phyloP scores from a whole-genome alignment of 768 basidiomycete species.

The Suillus subalutaceus region DNA sequence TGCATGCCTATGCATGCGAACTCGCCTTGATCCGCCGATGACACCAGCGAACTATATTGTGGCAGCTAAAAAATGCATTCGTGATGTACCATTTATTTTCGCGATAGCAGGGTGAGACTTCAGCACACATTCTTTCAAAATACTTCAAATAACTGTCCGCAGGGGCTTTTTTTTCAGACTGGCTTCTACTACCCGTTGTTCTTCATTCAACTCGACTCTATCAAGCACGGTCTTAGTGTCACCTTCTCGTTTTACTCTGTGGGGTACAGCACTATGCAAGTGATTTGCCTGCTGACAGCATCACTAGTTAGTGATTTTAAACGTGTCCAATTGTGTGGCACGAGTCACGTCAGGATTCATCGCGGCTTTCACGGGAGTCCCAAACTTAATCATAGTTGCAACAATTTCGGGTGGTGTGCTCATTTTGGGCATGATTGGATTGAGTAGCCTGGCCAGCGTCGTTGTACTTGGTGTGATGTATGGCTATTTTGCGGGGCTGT shows the following conservation, averaged over 20 bases:
- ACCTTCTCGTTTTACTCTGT: conserved; percentile 54
- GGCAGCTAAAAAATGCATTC: conserved; percentile 4
- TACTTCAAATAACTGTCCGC: not conserved
- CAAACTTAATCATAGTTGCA: conserved; percentile 42
- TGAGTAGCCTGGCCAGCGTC: conserved; percentile 36
- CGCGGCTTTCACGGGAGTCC: conserved; percentile 40
- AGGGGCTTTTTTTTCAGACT: conserved; percentile 24
- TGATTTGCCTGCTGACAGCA: not conserved
- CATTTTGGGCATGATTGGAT: conserved; percentile 43
- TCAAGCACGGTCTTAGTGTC: conserved; percentile 44
- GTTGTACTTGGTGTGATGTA: conserved; percentile 43
- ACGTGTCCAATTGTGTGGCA: conserved; percentile 31
- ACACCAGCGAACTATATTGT: conserved; percentile 5
- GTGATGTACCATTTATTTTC: conserved; percentile 10
- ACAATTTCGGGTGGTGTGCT: conserved; percentile 34
- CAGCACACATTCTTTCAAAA: not conserved
- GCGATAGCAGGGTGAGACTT: conserved; percentile 8
- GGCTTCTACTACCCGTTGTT: conserved; percentile 53
- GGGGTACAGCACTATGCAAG: conserved; percentile 9
- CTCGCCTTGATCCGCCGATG: conserved; percentile 38
- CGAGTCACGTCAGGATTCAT: conserved; percentile 35
- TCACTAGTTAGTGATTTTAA: conserved; percentile 34
- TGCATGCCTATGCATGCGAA: conserved; percentile 30
- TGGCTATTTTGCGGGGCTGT: conserved; percentile 47
- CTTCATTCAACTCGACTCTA: conserved; percentile 53